Conservation (phyloP, 2,329 filamentous ascomycete species). For the Teratosphaeria zuluensis region DNA sequence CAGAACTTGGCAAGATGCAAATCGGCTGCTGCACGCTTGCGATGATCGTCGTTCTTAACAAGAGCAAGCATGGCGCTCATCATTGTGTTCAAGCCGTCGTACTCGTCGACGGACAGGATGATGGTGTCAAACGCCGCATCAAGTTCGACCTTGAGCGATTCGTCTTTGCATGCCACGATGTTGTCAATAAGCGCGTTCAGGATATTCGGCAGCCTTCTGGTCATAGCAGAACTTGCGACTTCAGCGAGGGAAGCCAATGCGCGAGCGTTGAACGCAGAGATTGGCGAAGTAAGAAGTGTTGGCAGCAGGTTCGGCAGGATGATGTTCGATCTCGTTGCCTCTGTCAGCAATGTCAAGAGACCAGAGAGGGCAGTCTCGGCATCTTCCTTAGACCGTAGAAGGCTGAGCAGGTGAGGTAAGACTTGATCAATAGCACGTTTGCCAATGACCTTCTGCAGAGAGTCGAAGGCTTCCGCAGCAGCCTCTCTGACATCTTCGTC, state of each 20-base stretch:
- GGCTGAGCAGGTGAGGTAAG: conserved; percentile 77
- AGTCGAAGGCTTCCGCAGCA: conserved; percentile 93
- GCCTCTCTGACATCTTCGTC: conserved; percentile 87
- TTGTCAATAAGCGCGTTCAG: conserved; percentile 93
- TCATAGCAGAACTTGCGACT: conserved; percentile 86
- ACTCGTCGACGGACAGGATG: conserved; percentile 86
- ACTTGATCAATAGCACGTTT: conserved; percentile 95
- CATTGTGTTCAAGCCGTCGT: conserved; percentile 84
- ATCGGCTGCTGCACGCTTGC: conserved; percentile 67
- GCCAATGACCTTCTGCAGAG: conserved; percentile 83
- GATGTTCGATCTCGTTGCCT: conserved; percentile 86
- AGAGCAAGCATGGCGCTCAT: conserved; percentile 89
- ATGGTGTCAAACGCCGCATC: conserved; percentile 79
- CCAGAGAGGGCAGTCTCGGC: conserved; percentile 89
- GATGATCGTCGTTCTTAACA: conserved; percentile 87
- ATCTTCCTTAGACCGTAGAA: conserved; percentile 76
- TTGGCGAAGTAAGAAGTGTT: conserved; percentile 79
- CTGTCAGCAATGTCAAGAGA: conserved; percentile 85
- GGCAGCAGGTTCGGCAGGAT: conserved; percentile 95
- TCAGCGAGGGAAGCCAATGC: conserved; percentile 86
- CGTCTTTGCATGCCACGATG: conserved; percentile 67
- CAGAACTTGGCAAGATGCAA: conserved; percentile 83
- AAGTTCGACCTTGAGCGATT: conserved; percentile 63
- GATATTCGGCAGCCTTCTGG: conserved; percentile 76
- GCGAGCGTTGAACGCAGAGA: conserved; percentile 88